Conservation (phyloP, 805 yeast species). For the Saccharomycopsis schoenii region DNA sequence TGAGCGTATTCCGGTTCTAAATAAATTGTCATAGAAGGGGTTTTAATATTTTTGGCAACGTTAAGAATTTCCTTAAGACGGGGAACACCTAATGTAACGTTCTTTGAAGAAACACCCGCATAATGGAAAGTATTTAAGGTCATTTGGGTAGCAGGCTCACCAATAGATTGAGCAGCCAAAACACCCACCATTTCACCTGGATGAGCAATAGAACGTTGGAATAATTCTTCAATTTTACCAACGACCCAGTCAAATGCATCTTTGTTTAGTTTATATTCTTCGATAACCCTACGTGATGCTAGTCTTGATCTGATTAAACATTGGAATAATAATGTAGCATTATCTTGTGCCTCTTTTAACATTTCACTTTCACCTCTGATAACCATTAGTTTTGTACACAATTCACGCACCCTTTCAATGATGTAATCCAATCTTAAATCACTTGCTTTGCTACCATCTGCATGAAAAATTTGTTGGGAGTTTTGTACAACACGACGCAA, state of each 20-base stretch:
- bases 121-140: slow-evolving; percentile 95
- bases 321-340: slow-evolving; percentile 85
- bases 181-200: slow-evolving; percentile 99
- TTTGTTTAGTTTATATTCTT: slow-evolving; percentile 77
- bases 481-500: slow-evolving; percentile 93
- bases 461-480: slow-evolving; percentile 93
- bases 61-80: slow-evolving; percentile 96
- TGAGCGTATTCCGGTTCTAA: slow-evolving; percentile 68
- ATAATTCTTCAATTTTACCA: slow-evolving; percentile 90
- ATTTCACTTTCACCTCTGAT: slow-evolving; percentile 74
- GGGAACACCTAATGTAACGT: slow-evolving; percentile 94
- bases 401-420: slow-evolving; percentile 56
- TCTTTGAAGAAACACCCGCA: slow-evolving; percentile 96
- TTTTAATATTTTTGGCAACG: slow-evolving; percentile 96
- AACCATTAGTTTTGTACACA: slow-evolving; percentile 60
- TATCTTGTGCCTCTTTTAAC: slow-evolving; percentile 76
- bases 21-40: slow-evolving; percentile 98
- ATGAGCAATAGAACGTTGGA: slow-evolving; percentile 81
- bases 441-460: slow-evolving; percentile 82
- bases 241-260: slow-evolving; percentile 92
- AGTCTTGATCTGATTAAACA: slow-evolving; percentile 88
- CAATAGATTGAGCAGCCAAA: slow-evolving; percentile 94
- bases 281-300: slow-evolving; percentile 82
- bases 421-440: slow-evolving; percentile 82
- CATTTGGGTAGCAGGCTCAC: slow-evolving; percentile 98